A percentile compares a stretch with the other conserved stretches of the same genome.
phyloP scores from a whole-genome alignment of 2,329 filamentous ascomycete species.

The Aureobasidium sp. region DNA sequence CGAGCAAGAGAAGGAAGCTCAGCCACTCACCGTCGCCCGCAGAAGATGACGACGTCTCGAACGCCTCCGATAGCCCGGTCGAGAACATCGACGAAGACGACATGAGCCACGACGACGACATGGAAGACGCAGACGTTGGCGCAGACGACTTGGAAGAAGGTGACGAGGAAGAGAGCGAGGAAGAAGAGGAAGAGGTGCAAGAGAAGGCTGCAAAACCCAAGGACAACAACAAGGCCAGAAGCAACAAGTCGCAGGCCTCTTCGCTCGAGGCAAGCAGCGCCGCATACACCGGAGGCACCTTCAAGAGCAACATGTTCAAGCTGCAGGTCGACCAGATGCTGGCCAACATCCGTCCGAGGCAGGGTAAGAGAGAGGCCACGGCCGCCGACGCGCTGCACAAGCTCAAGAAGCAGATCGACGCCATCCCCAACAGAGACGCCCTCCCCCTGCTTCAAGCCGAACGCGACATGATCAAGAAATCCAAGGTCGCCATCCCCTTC shows the following conservation, averaged over 20 bases:
- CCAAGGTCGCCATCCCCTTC: constrained; percentile 69
- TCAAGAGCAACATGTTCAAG: constrained; percentile 59
- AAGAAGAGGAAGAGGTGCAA: neutral
- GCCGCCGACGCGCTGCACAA: constrained; percentile 46
- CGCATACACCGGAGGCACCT: constrained; percentile 45
- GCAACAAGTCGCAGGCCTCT: constrained; percentile 10
- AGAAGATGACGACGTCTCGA: constrained; percentile 23
- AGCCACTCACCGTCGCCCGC: constrained; percentile 24
- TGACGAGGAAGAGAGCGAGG: neutral
- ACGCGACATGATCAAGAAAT: constrained; percentile 55
- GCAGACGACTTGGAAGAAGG: constrained; percentile 12
- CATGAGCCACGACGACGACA: constrained; percentile 13
- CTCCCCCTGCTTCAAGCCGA: constrained; percentile 55
- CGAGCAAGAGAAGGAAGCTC: constrained; percentile 27
- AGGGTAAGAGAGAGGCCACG: constrained; percentile 46
- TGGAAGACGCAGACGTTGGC: constrained; percentile 13
- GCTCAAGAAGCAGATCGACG: constrained; percentile 49
- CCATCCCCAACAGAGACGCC: constrained; percentile 42
- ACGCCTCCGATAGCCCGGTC: constrained; percentile 21
- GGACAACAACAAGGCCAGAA: constrained; percentile 10
- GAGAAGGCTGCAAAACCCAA: neutral
- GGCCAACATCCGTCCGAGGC: constrained; percentile 47
- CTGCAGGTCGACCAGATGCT: constrained; percentile 58
- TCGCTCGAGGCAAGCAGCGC: constrained; percentile 22
- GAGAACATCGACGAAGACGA: constrained; percentile 13